Evolutionary conservation across 306 rosid species (phyloP).

Genomic region (Citrullus colocynthis): DNA sequence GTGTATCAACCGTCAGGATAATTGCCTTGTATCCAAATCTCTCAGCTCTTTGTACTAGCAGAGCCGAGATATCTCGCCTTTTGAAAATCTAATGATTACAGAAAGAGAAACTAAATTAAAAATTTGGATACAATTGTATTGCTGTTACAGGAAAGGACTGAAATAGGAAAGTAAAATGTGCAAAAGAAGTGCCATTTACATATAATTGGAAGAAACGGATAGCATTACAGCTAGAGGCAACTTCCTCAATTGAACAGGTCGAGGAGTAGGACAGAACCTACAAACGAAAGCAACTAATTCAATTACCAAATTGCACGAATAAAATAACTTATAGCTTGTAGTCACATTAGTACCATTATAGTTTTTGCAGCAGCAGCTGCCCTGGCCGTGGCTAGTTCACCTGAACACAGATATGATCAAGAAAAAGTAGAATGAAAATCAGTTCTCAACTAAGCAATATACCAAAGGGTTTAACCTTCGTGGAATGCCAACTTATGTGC

Average conservation of each 20-base stretch:
- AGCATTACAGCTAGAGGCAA: constrained; percentile 61
- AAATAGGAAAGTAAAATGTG: not conserved
- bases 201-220: constrained; percentile 63
- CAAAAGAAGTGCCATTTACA: constrained; percentile 17
- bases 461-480: constrained; percentile 24
- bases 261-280: constrained; percentile 38
- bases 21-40: constrained; percentile 45
- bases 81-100: constrained; percentile 29
- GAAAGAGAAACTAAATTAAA: not conserved
- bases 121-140: not conserved
- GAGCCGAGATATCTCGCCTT: constrained; percentile 37
- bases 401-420: constrained; percentile 13
- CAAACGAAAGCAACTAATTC: not conserved
- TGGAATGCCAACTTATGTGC: constrained; percentile 47
- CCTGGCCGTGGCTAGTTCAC: constrained; percentile 65
- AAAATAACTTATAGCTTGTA: not conserved
- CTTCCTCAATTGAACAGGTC: constrained; percentile 48
- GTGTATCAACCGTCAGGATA: constrained; percentile 47
- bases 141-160: not conserved
- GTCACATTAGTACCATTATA: constrained; percentile 39
- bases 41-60: constrained; percentile 43
- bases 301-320: not conserved
- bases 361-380: constrained; percentile 58
- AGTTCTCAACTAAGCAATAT: constrained; percentile 1
- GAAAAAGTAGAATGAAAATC: not conserved